These are phyloP conservation scores for Xanthoconium stramineum DNA, from an alignment of 768 basidiomycete species.

Conservation along the genomic window DNA sequence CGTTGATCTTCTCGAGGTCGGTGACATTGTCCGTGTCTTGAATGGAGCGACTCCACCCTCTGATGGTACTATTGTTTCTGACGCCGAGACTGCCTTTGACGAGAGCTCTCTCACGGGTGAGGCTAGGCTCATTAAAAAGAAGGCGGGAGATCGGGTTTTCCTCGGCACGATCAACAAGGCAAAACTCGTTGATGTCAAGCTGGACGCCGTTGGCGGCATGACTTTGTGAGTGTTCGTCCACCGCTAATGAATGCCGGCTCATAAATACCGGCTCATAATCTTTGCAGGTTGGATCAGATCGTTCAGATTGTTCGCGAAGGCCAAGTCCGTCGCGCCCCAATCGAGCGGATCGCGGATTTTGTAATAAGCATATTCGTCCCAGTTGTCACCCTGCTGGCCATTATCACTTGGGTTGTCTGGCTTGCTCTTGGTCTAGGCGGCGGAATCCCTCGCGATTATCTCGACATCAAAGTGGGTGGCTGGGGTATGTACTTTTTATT, in stretches of 20 bases:
- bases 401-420: constrained; percentile 74
- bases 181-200: constrained; percentile 53
- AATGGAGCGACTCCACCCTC: constrained; percentile 73
- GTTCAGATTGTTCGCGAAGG: constrained; percentile 77
- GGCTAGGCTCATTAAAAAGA: constrained; percentile 58
- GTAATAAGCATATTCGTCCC: constrained; percentile 83
- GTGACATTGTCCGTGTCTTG: constrained; percentile 70
- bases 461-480: constrained; percentile 52
- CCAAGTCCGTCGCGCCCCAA: constrained; percentile 66
- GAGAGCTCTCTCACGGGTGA: constrained; percentile 88
- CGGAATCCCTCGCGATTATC: constrained; percentile 49
- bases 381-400: constrained; percentile 65
- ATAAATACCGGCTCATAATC: neutral
- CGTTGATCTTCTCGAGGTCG: constrained; percentile 69
- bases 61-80: constrained; percentile 63
- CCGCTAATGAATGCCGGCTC: neutral
- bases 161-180: constrained; percentile 76
- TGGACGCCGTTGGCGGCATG: constrained; percentile 60
- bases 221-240: constrained; percentile 53
- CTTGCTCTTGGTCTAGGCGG: constrained; percentile 60
- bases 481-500: constrained; percentile 49
- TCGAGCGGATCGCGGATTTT: constrained; percentile 72
- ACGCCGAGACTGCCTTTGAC: constrained; percentile 54
- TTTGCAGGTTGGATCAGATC: constrained; percentile 65
- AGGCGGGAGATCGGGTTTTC: constrained; percentile 59